Conservation (phyloP, 2,329 filamentous ascomycete species). For the Tolypocladium tropicale region DNA sequence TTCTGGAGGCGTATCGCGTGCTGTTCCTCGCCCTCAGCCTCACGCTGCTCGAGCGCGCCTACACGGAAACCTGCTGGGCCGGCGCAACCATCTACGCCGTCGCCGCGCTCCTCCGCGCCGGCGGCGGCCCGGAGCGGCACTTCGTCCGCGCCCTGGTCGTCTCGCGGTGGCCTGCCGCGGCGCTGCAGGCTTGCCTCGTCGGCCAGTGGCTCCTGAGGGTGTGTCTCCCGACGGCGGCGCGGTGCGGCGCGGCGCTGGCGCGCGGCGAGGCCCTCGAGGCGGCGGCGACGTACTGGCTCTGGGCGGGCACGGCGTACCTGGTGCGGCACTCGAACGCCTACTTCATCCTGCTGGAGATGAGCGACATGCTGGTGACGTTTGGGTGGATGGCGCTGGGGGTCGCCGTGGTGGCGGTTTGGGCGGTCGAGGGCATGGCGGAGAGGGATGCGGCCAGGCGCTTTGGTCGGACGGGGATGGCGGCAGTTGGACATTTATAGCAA, state of each 20-base stretch:
- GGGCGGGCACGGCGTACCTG: conserved; percentile 12
- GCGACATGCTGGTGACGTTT: conserved; percentile 18
- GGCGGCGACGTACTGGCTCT: conserved; percentile 4
- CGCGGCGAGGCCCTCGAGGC: conserved; percentile 2
- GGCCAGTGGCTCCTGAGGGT: conserved; percentile 6
- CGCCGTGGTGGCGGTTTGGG: conserved; percentile 6
- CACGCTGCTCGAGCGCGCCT: conserved; percentile 16
- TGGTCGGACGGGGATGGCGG: neutral
- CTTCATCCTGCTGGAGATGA: conserved; percentile 27
- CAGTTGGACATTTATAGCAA: neutral
- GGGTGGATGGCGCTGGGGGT: conserved; percentile 16
- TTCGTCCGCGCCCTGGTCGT: conserved; percentile 5
- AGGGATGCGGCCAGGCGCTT: neutral
- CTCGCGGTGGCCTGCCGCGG: conserved; percentile 4
- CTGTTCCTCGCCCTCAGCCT: conserved; percentile 16
- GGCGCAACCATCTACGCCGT: conserved; percentile 16
- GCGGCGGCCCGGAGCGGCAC: conserved; percentile 3
- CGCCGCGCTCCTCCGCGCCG: conserved; percentile 7
- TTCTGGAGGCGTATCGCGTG: conserved; percentile 2
- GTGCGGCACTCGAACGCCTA: conserved; percentile 24
- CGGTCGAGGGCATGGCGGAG: neutral
- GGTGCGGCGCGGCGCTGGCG: neutral
- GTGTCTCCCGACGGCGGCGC: neutral
- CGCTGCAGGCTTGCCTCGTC: conserved; percentile 9
- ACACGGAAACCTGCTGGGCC: conserved; percentile 15